A percentile compares a stretch with the other conserved stretches of the same genome.
phyloP scores from a whole-genome alignment of 257 asterid species.

The Solanum raphanifolium region DNA sequence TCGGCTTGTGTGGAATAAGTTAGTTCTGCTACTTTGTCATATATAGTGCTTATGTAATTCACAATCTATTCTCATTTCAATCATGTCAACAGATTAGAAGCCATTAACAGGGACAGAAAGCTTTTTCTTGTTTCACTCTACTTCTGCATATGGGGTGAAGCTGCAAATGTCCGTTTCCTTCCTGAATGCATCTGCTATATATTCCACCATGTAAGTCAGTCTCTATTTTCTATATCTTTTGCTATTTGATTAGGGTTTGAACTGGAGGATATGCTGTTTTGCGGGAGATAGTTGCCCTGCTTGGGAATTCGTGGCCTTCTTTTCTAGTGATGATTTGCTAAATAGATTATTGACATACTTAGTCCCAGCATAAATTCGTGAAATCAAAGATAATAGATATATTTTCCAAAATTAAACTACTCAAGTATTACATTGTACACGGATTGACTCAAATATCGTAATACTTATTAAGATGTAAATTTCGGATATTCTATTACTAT shows the following conservation, averaged over 20 bases:
- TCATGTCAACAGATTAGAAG: conserved; percentile 60
- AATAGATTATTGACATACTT: neutral
- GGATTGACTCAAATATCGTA: neutral
- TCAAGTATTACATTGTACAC: neutral
- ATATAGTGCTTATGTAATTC: neutral
- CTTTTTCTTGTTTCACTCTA: conserved; percentile 76
- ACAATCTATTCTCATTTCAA: conserved; percentile 11
- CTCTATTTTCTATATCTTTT: neutral
- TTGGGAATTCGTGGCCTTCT: neutral
- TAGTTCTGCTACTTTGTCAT: conserved; percentile 9
- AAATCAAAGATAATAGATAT: neutral
- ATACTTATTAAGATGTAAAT: neutral
- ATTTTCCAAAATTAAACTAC: neutral
- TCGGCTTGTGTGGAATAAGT: conserved; percentile 90
- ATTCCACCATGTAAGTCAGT: conserved; percentile 76
- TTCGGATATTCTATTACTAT: neutral
- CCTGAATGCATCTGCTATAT: conserved; percentile 97
- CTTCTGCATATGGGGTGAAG: conserved; percentile 99
- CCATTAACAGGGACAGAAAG: conserved; percentile 83
- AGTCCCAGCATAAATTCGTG: neutral
- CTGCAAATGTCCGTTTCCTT: conserved; percentile 91
- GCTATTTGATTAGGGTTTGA: neutral
- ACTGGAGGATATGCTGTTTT: neutral
- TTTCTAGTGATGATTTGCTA: neutral
- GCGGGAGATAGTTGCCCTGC: neutral